phyloP scores from a whole-genome alignment of 148 eudicot genomes.

The Vaccinium macrocarpon region DNA sequence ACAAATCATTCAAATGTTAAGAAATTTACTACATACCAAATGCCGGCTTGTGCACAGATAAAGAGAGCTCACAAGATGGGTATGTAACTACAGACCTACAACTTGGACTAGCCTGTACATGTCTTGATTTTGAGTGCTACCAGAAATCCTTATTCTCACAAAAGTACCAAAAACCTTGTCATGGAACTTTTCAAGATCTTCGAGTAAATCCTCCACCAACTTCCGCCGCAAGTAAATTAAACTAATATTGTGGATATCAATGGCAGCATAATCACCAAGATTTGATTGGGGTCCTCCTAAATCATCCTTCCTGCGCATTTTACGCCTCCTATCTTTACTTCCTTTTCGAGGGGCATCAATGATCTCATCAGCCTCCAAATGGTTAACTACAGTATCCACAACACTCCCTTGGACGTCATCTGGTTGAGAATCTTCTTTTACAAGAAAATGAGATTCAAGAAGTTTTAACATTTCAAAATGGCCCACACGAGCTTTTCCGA shows the following conservation, averaged over 20 bases:
- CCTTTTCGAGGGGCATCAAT: slow-evolving; percentile 42
- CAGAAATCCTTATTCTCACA: slow-evolving; percentile 94
- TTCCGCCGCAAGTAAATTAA: slow-evolving; percentile 80
- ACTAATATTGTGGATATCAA: slow-evolving; percentile 86
- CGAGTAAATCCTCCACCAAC: slow-evolving; percentile 85
- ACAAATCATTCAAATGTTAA: slow-evolving; percentile 21
- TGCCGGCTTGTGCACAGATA: neutral
- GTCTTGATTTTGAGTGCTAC: slow-evolving; percentile 83
- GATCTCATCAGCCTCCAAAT: slow-evolving; percentile 59
- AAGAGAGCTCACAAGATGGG: neutral
- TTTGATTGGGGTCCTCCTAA: slow-evolving; percentile 67
- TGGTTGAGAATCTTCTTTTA: slow-evolving; percentile 63
- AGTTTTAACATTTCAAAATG: slow-evolving; percentile 99
- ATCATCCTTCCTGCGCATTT: slow-evolving; percentile 61
- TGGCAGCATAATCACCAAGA: slow-evolving; percentile 93
- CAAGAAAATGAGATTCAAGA: slow-evolving; percentile 80
- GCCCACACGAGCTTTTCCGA: slow-evolving; percentile 91
- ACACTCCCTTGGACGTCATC: slow-evolving; percentile 81
- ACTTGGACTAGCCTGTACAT: slow-evolving; percentile 97
- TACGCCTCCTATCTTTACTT: slow-evolving; percentile 60
- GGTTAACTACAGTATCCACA: slow-evolving; percentile 61
- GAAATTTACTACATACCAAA: slow-evolving; percentile 11
- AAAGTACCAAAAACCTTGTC: slow-evolving; percentile 81
- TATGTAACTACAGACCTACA: slow-evolving; percentile 49
- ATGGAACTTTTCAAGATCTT: slow-evolving; percentile 64